A percentile compares a stretch with the other conserved stretches of the same genome.
These are phyloP conservation scores for Coelastrella sp. DNA, from an alignment of 139 green algal species.

Conservation along the genomic window DNA sequence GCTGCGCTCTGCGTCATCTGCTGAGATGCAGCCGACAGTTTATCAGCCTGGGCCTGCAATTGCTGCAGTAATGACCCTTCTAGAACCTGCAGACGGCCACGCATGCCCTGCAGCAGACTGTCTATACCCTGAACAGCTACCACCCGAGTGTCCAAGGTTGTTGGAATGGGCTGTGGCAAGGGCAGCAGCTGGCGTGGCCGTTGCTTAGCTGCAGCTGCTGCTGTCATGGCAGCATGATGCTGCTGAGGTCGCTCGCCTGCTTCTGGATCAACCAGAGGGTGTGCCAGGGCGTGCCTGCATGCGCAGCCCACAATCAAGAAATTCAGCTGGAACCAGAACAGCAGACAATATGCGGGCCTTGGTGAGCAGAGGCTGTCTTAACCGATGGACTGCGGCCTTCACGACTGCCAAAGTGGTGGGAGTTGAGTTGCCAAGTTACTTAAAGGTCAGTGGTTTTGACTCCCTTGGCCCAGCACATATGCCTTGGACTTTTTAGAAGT, in stretches of 20 bases:
- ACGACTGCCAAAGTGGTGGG: too few species aligned
- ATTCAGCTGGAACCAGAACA: not conserved
- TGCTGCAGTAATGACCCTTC: conserved; percentile 35
- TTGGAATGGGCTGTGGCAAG: conserved; percentile 18
- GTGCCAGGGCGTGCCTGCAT: conserved; percentile 45
- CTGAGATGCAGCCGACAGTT: conserved; percentile 23
- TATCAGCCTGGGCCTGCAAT: conserved; percentile 21
- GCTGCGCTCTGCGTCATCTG: not conserved
- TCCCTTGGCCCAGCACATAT: too few species aligned
- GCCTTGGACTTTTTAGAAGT: too few species aligned
- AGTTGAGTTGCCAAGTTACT: too few species aligned
- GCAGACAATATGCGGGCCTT: not conserved
- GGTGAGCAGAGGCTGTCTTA: not conserved
- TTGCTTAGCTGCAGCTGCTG: conserved; percentile 5
- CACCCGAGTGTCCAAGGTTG: not conserved
- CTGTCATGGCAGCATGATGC: conserved; percentile 33
- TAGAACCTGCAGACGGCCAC: conserved; percentile 37
- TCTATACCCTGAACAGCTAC: not conserved
- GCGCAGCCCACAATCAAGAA: too few species aligned
- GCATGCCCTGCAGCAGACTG: not conserved
- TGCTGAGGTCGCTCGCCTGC: conserved; percentile 22
- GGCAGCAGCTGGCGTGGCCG: conserved; percentile 27
- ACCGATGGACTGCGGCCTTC: too few species aligned
- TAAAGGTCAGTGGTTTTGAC: too few species aligned
- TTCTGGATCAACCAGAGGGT: conserved; percentile 39